These are phyloP conservation scores for Zea luxurians DNA, from an alignment of 176 grass and related monocot species.

Conservation along the genomic window DNA sequence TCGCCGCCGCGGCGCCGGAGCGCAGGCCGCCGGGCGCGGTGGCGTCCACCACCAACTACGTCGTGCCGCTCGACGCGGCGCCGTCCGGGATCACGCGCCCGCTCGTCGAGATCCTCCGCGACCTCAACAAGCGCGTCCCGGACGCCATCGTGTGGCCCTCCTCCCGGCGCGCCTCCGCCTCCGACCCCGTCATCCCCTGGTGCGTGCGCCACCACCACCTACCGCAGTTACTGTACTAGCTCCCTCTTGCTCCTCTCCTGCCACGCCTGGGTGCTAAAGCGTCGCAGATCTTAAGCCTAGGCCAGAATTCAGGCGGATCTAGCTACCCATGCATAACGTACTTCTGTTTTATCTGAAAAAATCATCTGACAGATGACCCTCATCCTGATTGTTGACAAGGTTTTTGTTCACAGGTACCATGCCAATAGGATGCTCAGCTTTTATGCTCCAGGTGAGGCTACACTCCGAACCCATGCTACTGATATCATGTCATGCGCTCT, in stretches of 20 bases:
- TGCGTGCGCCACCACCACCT: slow-evolving; percentile 18
- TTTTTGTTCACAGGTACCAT: slow-evolving; percentile 63
- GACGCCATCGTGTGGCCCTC: slow-evolving; percentile 57
- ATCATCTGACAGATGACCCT: not conserved
- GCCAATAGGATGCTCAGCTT: slow-evolving; percentile 99
- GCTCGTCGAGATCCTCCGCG: slow-evolving; percentile 87
- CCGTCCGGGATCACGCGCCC: slow-evolving; percentile 75
- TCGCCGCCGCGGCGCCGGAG: slow-evolving; percentile 27
- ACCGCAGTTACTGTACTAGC: not conserved
- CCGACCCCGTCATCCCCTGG: slow-evolving; percentile 64
- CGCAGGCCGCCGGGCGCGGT: slow-evolving; percentile 16
- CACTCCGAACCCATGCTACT: not conserved
- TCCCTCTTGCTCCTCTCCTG: not conserved
- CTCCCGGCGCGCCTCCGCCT: slow-evolving; percentile 35
- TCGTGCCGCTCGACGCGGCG: slow-evolving; percentile 67
- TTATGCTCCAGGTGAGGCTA: slow-evolving; percentile 82
- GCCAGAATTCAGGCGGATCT: not conserved
- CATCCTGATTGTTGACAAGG: not conserved
- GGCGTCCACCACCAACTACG: slow-evolving; percentile 57
- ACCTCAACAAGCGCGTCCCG: slow-evolving; percentile 94
- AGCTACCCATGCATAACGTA: not conserved
- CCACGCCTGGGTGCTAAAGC: not conserved
- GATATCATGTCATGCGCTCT: not conserved
- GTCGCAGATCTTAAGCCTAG: not conserved
- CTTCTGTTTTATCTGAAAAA: not conserved